Evolutionary conservation across 495 filamentous ascomycete genomes (phyloP), one percentile per base, ranked within the genome.

Genomic region (Aspergillus homomorphus): DNA sequence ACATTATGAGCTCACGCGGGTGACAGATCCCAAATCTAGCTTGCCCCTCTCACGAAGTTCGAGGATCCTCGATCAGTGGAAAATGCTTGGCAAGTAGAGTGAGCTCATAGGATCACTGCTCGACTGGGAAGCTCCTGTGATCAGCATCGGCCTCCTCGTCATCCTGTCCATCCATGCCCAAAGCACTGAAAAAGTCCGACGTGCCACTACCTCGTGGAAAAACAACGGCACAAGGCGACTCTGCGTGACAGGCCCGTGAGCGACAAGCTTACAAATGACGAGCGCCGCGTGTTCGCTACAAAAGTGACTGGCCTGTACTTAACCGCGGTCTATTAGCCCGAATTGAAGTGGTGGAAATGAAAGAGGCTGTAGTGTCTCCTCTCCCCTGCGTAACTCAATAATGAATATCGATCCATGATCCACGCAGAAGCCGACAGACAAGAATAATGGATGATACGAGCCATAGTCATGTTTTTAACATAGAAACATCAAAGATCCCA

Each of bases 101-200:
- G 24, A 19, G 22, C 48, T 51, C 21, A 26, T 51, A 15, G 23
- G 48, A 51, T n/a, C 48, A 51, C 48, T 23, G 48, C 18, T 28
- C 24, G 30, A 28, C 48, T 28, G 48, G 48, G 28, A 51, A 51
- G n/a, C 23, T 9, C 10, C 48, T 30, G 23, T 51, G 24, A 30
- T 51, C 23, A 51, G 22, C 23, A 51, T 38, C 33, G 8, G 33
- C 33, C 23, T 12, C 48, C 24, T 51, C 51, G 51, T 53, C 19
- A 41, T 53, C 19, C 20, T 53, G 38, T 30, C 51, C 51, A 44
- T 53, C 51, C 38, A 38, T 53, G 51, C 51, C 51, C 51, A 53
- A 53, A 53, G 23, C 16, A 53, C 24, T n/a, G 46, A 50, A 28
- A 28, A 50, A 51, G 23, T 51, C 48, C 48, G 48, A 51, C 46